Base-by-base conservation (phyloP, 345 rosid species). In the Capsella bursapastoris region DNA sequence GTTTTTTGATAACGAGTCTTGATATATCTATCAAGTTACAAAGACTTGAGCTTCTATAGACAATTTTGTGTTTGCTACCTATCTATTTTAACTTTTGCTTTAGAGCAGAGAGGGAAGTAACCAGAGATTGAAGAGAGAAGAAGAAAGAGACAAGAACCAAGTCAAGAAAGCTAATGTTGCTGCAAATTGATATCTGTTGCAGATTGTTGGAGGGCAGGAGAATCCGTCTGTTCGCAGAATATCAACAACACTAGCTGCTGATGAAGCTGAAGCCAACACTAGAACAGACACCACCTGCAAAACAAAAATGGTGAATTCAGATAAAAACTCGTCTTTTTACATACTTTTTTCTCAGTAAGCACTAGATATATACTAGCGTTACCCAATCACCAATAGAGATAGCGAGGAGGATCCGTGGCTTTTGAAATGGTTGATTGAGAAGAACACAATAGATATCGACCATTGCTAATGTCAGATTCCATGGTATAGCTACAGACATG, bases 401-500 rank as follows among this genome's bases (percentile, higher is more conserved):
- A 61, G 84, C 82, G 31, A 87, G 70, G 43, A 90, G 71, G 27
- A 89, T 78, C 69, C 90, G 79, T 4, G 83, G 91, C 55, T 87
- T 92, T 9, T 81, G 87, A 70, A 88, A 62, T 6, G 86, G 89
- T 68, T 90, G 83, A 74, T 87, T 83, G 29, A 86, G 88, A 47
- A 90, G 68, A 62, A 88, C 79, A 27, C 84, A 93, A 79, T 89
- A 90, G 45, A 86, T 92, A 80, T 93, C 98, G 35, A 90, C 86
- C 79, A 93, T 72, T 48, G 90, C 96, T 76, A 93, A 69, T 38
- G 94, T 85, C 72, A 86, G 68, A 75, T 93, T 89, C 97, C 98
- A 93, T 28, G 98, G 98, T 70, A 93, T 88, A 5, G 87, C 83
- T 81, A 91, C 81, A 49, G 96, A 94, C 97, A 93, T 93, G 80